Base-by-base conservation (phyloP, 2,329 filamentous ascomycete genomes). In the Colletotrichum lupini region DNA sequence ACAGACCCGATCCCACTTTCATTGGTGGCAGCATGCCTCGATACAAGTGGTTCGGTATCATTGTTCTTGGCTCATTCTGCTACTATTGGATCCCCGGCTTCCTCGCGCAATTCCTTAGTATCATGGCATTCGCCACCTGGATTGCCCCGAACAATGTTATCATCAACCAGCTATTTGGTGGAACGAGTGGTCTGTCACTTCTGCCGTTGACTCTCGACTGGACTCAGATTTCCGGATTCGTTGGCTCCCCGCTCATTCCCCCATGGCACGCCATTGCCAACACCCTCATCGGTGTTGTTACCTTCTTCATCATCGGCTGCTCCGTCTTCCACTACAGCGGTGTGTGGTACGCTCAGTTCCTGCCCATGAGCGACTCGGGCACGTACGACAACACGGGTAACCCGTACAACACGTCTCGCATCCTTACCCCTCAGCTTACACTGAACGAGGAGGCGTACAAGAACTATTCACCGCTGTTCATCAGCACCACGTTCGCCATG, bases 221-320 rank as follows among this genome's bases (percentile, higher is more conserved):
- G 92, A 92, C 91, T 5, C 91, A 94, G 76, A 87, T 94, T 65
- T 87, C 91, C 3, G 93, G 92, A 59, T 94, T 90, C 74, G 85
- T 93, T 64, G 89, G 89, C 35, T 93, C 91, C 11, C 92, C 92
- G 24, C 82, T 94, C 49, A 92, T 94, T 62, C 89, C 92, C 3
- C 92, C 92, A 5, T 94, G 92, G 91, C 90, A 92, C 79, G 92
- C 92, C 9, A 94, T 94, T 75, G 92, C 90, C 70, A 95, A 95
- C 78, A 93, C 91, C 0, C 80, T 93, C 53, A 89, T 94, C 42
- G 92, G 92, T 19, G 88, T 94, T 32, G 84, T 93, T 1, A 30
- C 88, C 1, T 94, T 93, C 78, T 93, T 90, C 78, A 87, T 93
- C 71, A 80, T 93, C n/a, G 81, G 87, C 3, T 85, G 89, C 1